Evolutionary conservation across 2,329 filamentous ascomycete genomes (phyloP).

Genomic region (Aspergillus hortae): DNA sequence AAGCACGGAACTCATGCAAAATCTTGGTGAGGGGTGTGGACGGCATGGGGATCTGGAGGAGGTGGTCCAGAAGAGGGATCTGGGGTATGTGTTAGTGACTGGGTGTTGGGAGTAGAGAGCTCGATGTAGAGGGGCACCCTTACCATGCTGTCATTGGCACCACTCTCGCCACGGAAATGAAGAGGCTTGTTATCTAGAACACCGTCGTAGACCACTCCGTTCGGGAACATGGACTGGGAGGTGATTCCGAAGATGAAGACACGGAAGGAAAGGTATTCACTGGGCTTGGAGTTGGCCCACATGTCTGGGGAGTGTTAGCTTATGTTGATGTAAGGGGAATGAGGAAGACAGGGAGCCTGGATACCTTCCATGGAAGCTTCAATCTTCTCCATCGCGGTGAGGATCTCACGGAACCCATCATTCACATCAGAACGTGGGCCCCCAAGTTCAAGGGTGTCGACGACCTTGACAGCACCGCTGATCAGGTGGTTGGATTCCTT

Average conservation of each 20-base stretch:
- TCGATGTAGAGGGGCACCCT: conserved; percentile 5
- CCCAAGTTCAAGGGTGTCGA: conserved; percentile 54
- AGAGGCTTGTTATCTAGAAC: conserved; percentile 67
- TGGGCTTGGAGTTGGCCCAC: conserved; percentile 84
- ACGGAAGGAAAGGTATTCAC: conserved; percentile 82
- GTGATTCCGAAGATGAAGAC: conserved; percentile 98
- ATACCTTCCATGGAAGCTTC: conserved; percentile 74
- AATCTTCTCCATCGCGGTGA: conserved; percentile 64
- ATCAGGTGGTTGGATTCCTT: conserved; percentile 77
- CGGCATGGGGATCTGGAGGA: conserved; percentile 84
- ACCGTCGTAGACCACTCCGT: conserved; percentile 86
- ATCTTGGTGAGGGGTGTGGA: conserved; percentile 84
- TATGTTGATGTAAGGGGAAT: not conserved
- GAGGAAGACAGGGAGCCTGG: conserved; percentile 17
- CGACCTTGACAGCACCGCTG: conserved; percentile 64
- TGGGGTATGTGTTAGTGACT: conserved; percentile 19
- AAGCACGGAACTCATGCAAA: conserved; percentile 81
- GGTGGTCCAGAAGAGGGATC: conserved; percentile 83
- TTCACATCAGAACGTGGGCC: conserved; percentile 60
- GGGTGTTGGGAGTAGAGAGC: not conserved
- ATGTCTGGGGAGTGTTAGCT: conserved; percentile 53
- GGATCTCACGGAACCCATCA: conserved; percentile 58
- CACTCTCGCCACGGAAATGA: conserved; percentile 85
- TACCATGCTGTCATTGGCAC: conserved; percentile 89
- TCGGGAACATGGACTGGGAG: conserved; percentile 87